Conservation (phyloP, 768 basidiomycete genomes). For the Boletales sp. region DNA sequence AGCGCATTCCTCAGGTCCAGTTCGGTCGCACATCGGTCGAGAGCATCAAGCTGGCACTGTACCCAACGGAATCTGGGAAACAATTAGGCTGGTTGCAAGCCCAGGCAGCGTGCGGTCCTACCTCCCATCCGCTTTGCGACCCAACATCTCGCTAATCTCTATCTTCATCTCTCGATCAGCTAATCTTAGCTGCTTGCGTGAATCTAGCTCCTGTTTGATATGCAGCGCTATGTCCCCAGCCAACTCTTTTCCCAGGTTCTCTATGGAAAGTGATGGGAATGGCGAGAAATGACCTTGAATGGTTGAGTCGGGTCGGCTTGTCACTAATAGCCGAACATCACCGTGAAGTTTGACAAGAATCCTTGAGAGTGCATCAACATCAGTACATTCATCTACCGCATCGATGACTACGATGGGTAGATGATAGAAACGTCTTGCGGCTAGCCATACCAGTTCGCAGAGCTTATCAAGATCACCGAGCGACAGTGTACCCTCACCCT, state of each 20-base stretch:
- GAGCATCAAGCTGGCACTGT: background rate
- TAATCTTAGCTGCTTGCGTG: background rate
- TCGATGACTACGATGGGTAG: background rate
- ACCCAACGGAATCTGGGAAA: background rate
- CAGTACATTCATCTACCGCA: constrained; percentile 3
- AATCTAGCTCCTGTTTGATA: background rate
- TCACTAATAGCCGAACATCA: background rate
- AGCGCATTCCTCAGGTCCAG: background rate
- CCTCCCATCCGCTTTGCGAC: background rate
- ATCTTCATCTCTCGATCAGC: background rate
- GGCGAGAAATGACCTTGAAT: background rate
- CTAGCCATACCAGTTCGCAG: background rate
- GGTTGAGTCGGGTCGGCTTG: background rate
- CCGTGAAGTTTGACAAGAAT: background rate
- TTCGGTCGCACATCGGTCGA: background rate
- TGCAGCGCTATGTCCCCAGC: background rate
- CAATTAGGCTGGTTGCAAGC: background rate
- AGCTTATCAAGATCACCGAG: background rate
- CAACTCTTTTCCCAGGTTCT: background rate
- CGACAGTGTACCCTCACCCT: background rate
- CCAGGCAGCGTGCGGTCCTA: background rate
- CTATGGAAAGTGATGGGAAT: background rate
- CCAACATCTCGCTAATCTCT: background rate
- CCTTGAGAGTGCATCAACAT: background rate
- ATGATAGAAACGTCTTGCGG: background rate